Percentiles rank a stretch among this genome's conserved stretches.
Evolutionary conservation across 768 basidiomycete genomes (phyloP).

Genomic region (Termitomyces sp.): DNA sequence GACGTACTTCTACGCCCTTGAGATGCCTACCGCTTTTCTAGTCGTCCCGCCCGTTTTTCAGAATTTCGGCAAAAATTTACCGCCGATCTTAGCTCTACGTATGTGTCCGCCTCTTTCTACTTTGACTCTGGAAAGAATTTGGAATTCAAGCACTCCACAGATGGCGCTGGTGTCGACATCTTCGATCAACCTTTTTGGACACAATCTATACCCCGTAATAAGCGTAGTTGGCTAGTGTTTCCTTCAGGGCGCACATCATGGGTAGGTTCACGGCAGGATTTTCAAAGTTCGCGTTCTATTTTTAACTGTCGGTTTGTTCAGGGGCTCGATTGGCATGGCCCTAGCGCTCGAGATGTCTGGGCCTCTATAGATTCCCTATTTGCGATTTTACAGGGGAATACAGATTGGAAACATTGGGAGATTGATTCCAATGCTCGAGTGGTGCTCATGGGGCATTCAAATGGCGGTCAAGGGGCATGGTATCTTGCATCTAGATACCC

Average conservation of each 20-base stretch:
- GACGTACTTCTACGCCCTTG: conserved; percentile 55
- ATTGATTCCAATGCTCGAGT: conserved; percentile 41
- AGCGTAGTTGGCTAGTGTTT: conserved; percentile 72
- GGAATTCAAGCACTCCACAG: conserved; percentile 32
- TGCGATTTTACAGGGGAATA: conserved; percentile 37
- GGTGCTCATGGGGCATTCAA: conserved; percentile 87
- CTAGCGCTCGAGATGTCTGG: conserved; percentile 73
- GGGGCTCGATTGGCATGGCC: conserved; percentile 94
- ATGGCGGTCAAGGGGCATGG: conserved; percentile 91
- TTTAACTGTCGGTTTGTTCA: conserved; percentile 24
- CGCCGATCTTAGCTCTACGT: conserved; percentile 69
- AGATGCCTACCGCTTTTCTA: conserved; percentile 57
- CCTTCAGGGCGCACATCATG: conserved; percentile 84
- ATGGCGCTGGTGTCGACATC: conserved; percentile 87
- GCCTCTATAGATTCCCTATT: conserved; percentile 55
- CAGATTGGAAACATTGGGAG: conserved; percentile 40
- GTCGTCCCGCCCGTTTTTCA: conserved; percentile 53
- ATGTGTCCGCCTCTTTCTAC: conserved; percentile 22
- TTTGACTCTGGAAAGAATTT: neutral
- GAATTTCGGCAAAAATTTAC: conserved; percentile 28
- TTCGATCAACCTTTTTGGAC: conserved; percentile 55
- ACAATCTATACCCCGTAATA: conserved; percentile 57
- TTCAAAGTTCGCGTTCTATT: neutral
- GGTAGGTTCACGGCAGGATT: conserved; percentile 40
- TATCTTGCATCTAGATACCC: conserved; percentile 76